Evolutionary conservation across 768 basidiomycete genomes (phyloP), one percentile per base, ranked within the genome.

Genomic region (Lanmaoa pseudosensibilis): DNA sequence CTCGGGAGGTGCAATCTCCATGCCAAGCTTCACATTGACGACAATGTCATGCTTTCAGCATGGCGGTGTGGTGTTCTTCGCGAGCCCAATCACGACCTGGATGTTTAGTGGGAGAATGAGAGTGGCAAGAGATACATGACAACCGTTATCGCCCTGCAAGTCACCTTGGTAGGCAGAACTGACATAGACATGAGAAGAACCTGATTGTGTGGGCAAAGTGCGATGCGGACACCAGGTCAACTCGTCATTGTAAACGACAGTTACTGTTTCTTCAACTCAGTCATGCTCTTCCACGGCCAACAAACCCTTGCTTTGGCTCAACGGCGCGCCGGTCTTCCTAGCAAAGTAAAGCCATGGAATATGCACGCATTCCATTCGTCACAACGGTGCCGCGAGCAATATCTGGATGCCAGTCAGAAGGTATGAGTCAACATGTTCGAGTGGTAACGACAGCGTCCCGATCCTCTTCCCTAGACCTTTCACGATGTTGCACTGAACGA

Each of bases 291-390:
- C 64, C 54, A 60, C 50, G 37, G 33, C 21, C 52, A 55, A 36
- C 58, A 54, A 7, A n/a, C 15, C 2, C 21, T 62, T 7, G 33
- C 49, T 11, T 46, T 43, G n/a, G 53, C 38, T 32, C 59, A 46
- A n/a, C 58, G 52, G 50, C 43, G 36, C 12, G 48, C 47, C 36
- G n/a, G 40, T 39, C 39, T 58, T 18, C 49, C 52, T 25, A 49
- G 21, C 33, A 52, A 66, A 74, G 36, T 64, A 67, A 37, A 70
- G 74, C 33, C 44, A 38, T 56, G 58, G 57, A 50, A 18, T 3
- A 45, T 50, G 15, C 66, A 72, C 37, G 36, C 57, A 13, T 73
- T 86, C 47, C 80, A 81, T 55, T 69, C 73, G n/a, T 77, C 84
- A 2, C 53, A 62, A 25, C 38, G 37, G 37, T 57, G 62, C 43